These are phyloP conservation scores for Vaccinium myrtillus DNA, from an alignment of 148 eudicot species.

Conservation along the genomic window DNA sequence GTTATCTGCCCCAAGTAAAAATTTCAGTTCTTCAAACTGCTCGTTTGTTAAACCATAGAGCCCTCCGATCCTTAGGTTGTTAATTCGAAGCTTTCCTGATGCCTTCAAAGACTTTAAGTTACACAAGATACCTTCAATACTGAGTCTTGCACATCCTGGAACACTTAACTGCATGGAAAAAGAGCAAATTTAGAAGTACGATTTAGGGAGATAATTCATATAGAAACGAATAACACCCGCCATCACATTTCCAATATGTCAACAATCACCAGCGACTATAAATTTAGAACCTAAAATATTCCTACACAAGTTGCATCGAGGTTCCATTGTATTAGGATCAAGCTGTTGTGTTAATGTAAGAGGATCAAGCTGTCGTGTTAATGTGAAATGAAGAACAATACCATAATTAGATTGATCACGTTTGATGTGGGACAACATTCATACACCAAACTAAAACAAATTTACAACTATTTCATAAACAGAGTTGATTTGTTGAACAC, in stretches of 20 bases:
- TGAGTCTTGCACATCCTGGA: slow-evolving; percentile 33
- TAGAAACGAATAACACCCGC: neutral
- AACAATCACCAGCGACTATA: neutral
- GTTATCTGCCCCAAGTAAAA: slow-evolving; percentile 27
- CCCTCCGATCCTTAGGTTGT: slow-evolving; percentile 38
- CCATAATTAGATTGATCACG: neutral
- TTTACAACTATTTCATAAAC: neutral
- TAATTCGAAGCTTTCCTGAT: slow-evolving; percentile 26
- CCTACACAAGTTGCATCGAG: neutral
- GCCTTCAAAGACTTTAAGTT: slow-evolving; percentile 34
- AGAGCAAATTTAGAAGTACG: slow-evolving; percentile 6
- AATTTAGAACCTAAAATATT: neutral
- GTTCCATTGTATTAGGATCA: neutral
- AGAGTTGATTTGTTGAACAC: slow-evolving; percentile 1
- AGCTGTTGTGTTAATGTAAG: neutral
- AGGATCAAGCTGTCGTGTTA: neutral
- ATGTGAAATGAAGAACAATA: neutral
- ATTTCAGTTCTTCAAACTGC: slow-evolving; percentile 35
- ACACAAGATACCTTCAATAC: slow-evolving; percentile 29
- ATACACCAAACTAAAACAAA: slow-evolving; percentile 8
- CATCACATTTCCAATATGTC: neutral
- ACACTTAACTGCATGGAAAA: slow-evolving; percentile 40
- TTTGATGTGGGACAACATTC: neutral
- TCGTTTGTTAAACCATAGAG: slow-evolving; percentile 26
- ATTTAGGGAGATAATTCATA: neutral